Evolutionary conservation across 257 asterid species (phyloP).

Genomic region (Henckelia pumila): DNA sequence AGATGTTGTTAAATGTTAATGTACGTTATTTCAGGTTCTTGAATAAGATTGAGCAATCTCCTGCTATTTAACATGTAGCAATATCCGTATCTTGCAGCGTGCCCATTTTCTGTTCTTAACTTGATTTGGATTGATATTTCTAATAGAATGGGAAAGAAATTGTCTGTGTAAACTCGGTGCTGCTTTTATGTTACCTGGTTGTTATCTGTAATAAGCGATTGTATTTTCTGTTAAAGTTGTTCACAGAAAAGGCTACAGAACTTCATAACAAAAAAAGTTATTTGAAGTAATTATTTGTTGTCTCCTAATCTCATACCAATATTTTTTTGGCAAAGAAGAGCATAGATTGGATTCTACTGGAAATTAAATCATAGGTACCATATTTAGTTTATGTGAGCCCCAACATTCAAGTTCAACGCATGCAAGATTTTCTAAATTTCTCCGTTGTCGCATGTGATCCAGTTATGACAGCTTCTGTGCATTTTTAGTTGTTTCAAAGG

Average conservation of each 20-base stretch:
- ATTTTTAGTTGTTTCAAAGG: neutral
- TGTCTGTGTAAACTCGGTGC: neutral
- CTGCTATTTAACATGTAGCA: conserved; percentile 5
- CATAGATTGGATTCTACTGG: neutral
- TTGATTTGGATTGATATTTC: conserved; percentile 9
- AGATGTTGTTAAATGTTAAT: too few species aligned
- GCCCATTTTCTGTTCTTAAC: neutral
- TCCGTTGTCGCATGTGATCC: neutral
- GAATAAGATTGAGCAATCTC: conserved; percentile 11
- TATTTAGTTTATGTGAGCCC: too few species aligned
- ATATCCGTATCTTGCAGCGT: neutral
- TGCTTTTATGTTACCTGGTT: neutral
- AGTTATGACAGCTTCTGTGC: neutral
- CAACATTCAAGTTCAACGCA: neutral
- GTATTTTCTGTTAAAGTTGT: neutral
- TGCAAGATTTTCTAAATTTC: neutral
- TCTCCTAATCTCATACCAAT: too few species aligned
- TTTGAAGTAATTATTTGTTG: neutral
- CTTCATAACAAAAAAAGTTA: neutral
- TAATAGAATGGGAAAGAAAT: neutral
- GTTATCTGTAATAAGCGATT: neutral
- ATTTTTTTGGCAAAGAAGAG: neutral
- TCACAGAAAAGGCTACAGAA: neutral
- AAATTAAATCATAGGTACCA: too few species aligned
- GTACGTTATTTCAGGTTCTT: neutral